A percentile compares a stretch with the other conserved stretches of the same genome.
Evolutionary conservation across 2,329 filamentous ascomycete species (phyloP).

Genomic region (Magnaporthales sp.): DNA sequence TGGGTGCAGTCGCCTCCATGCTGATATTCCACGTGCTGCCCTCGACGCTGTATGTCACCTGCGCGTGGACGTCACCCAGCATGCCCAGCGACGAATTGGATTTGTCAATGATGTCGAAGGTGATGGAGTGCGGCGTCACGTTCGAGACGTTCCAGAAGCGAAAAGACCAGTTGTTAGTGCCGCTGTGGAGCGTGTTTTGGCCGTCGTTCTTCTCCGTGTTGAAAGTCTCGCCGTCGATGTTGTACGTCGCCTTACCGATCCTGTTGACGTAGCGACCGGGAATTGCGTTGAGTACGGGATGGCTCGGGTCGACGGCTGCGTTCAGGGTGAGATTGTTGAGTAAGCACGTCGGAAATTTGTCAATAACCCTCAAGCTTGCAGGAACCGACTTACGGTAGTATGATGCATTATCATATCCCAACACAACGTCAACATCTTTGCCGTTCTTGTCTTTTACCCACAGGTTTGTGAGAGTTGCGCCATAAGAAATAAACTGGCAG

Average conservation of each 20-base stretch:
- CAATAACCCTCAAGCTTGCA: background rate
- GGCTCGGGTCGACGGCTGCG: conserved; percentile 34
- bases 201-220: conserved; percentile 45
- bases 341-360: background rate
- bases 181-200: conserved; percentile 47
- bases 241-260: conserved; percentile 50
- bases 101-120: conserved; percentile 56
- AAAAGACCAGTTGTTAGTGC: conserved; percentile 45
- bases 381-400: conserved; percentile 37
- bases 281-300: conserved; percentile 54
- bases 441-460: conserved; percentile 55
- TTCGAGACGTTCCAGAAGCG: conserved; percentile 15
- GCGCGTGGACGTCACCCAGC: conserved; percentile 50
- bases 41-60: conserved; percentile 54
- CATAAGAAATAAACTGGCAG: conserved; percentile 47
- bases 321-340: background rate
- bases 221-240: conserved; percentile 43
- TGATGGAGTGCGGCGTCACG: conserved; percentile 37
- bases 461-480: conserved; percentile 52
- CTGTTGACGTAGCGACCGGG: conserved; percentile 57
- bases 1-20: conserved; percentile 48
- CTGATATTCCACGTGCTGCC: conserved; percentile 49
- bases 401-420: conserved; percentile 53
- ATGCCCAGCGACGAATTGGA: conserved; percentile 50
- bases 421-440: conserved; percentile 51